Conservation (phyloP, 2,329 filamentous ascomycete species). For the Purpureocillium takamizusanense region DNA sequence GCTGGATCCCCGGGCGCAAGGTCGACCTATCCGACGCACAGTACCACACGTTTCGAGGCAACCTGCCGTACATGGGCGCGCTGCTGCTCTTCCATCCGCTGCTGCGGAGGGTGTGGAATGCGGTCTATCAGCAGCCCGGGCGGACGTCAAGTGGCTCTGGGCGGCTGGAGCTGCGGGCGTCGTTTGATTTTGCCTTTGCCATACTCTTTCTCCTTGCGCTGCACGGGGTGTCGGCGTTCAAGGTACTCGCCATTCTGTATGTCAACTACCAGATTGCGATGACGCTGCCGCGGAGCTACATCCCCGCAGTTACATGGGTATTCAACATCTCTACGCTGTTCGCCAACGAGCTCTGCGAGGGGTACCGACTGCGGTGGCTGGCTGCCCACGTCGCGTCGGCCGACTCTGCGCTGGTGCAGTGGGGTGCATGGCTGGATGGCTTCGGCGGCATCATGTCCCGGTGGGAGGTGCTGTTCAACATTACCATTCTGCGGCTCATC, state of each 20-base stretch:
- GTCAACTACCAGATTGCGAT: slow-evolving; percentile 76
- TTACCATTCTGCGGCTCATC: slow-evolving; percentile 84
- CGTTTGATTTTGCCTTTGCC: slow-evolving; percentile 79
- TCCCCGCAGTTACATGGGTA: slow-evolving; percentile 74
- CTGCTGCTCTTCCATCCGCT: slow-evolving; percentile 74
- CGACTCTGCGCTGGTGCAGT: slow-evolving; percentile 39
- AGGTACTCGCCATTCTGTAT: slow-evolving; percentile 72
- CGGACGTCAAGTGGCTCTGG: slow-evolving; percentile 37
- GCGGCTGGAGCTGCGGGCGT: slow-evolving; percentile 59
- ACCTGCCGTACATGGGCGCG: slow-evolving; percentile 70
- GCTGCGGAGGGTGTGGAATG: slow-evolving; percentile 63
- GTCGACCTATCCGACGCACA: slow-evolving; percentile 88
- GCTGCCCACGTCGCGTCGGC: slow-evolving; percentile 39
- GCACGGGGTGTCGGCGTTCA: slow-evolving; percentile 78
- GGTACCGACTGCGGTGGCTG: slow-evolving; percentile 64
- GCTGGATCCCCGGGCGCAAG: slow-evolving; percentile 89
- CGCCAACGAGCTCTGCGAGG: slow-evolving; percentile 74
- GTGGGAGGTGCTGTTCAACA: slow-evolving; percentile 97
- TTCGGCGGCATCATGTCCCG: slow-evolving; percentile 76
- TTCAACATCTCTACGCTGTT: slow-evolving; percentile 86
- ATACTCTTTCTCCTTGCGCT: slow-evolving; percentile 67
- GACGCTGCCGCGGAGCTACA: slow-evolving; percentile 55
- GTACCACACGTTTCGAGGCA: slow-evolving; percentile 76
- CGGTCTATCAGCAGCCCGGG: slow-evolving; percentile 29
- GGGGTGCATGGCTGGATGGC: slow-evolving; percentile 66